Conservation (phyloP, 352 stramenopile species). For the Pythium guiyangense region DNA sequence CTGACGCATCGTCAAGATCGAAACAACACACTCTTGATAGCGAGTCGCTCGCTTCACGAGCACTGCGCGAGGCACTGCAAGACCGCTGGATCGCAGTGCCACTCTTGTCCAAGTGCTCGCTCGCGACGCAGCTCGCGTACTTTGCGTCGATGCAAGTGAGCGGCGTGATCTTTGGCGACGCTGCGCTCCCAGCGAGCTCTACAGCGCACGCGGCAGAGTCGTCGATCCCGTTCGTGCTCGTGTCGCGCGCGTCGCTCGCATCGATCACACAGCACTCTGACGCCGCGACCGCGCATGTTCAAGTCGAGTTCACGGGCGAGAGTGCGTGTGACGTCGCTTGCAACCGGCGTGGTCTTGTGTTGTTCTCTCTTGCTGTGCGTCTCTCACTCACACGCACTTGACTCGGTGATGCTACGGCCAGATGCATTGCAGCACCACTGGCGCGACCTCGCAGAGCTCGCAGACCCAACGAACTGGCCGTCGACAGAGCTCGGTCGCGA, state of each 20-base stretch:
- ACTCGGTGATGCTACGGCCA: constrained; percentile 13
- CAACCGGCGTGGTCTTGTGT: too few species aligned
- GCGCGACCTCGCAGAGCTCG: constrained; percentile 46
- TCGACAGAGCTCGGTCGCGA: constrained; percentile 33
- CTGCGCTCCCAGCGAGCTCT: constrained; percentile 16
- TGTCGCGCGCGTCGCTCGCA: constrained; percentile 11
- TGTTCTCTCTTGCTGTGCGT: too few species aligned
- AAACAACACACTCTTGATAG: too few species aligned
- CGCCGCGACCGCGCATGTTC: constrained; percentile 27
- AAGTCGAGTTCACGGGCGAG: constrained; percentile 59
- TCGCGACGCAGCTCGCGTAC: constrained; percentile 37
- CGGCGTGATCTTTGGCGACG: constrained; percentile 49
- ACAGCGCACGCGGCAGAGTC: constrained; percentile 12
- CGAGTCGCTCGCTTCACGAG: neutral
- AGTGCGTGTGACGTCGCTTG: constrained; percentile 28
- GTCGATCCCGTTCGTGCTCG: constrained; percentile 45
- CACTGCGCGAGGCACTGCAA: constrained; percentile 10
- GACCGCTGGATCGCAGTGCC: constrained; percentile 25
- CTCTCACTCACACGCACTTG: too few species aligned
- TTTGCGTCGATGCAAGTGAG: constrained; percentile 26
- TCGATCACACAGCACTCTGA: constrained; percentile 3
- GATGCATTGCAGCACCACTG: constrained; percentile 60
- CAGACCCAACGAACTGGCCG: constrained; percentile 52
- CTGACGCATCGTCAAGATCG: neutral
- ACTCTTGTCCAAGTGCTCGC: constrained; percentile 28